A percentile compares a stretch with the other conserved stretches of the same genome.
phyloP scores from a whole-genome alignment of 352 stramenopile species.

The Proteromonas lacertae region DNA sequence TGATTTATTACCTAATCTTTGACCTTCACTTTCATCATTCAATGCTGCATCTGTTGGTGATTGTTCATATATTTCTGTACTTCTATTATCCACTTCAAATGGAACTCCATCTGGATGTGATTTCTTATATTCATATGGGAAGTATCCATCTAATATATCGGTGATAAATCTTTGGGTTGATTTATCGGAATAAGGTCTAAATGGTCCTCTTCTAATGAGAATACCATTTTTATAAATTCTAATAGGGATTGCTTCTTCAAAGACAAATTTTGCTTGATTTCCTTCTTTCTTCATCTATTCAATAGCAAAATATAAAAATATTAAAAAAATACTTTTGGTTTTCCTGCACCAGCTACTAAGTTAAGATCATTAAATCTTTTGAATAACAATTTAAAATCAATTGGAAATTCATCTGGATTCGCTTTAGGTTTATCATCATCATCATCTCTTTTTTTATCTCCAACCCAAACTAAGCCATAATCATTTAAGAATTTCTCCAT shows the following conservation, averaged over 20 bases:
- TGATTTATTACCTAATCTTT: too few relatives aligned
- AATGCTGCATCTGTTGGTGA: too few relatives aligned
- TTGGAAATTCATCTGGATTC: background rate
- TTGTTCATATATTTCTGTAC: background rate
- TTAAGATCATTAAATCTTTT: background rate
- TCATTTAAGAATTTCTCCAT: slow-evolving; percentile 14
- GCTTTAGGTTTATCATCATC: background rate
- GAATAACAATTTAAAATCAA: background rate
- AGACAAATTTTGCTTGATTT: slow-evolving; percentile 1
- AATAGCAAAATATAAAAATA: background rate
- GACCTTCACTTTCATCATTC: too few relatives aligned
- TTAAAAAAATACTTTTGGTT: background rate
- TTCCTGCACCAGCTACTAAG: background rate
- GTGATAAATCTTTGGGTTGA: slow-evolving; percentile 4
- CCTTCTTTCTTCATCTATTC: slow-evolving; percentile 2
- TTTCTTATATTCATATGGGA: slow-evolving; percentile 11
- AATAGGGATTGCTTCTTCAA: slow-evolving; percentile 2
- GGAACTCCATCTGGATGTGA: slow-evolving; percentile 11
- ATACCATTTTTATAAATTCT: slow-evolving; percentile 6
- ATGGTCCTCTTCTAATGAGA: slow-evolving; percentile 8
- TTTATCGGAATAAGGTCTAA: slow-evolving; percentile 1
- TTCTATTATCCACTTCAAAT: slow-evolving; percentile 3
- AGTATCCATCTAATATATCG: slow-evolving; percentile 16
- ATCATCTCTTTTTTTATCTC: slow-evolving; percentile 2
- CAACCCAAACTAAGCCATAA: slow-evolving; percentile 16